Percentiles rank a stretch among this genome's conserved stretches.
Evolutionary conservation across 2,329 filamentous ascomycete genomes (phyloP).

Genomic region (Neonectria punicea): DNA sequence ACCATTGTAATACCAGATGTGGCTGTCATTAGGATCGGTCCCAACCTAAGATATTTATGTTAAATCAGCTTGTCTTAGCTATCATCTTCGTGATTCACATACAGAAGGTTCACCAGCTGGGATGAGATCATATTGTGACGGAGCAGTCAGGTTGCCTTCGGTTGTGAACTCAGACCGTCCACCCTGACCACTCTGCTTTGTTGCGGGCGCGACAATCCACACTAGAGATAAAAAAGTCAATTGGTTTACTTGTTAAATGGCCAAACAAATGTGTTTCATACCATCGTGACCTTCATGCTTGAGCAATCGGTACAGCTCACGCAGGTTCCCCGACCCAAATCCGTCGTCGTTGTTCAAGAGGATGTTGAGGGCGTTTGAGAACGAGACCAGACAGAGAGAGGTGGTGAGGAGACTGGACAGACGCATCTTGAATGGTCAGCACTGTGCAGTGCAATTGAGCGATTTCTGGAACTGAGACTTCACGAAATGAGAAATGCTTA

Average conservation of each 20-base stretch:
- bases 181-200: conserved; percentile 45
- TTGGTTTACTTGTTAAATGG: fast-evolving
- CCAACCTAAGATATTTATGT: conserved; percentile 48
- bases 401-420: conserved; percentile 30
- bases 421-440: conserved; percentile 33
- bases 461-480: neutral
- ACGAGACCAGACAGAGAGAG: conserved; percentile 31
- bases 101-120: conserved; percentile 45
- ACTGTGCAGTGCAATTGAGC: too few species aligned
- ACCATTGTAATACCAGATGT: conserved; percentile 71
- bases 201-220: conserved; percentile 46
- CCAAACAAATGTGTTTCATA: neutral
- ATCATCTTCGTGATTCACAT: neutral
- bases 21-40: conserved; percentile 59
- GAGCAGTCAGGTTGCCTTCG: conserved; percentile 41
- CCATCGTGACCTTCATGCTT: conserved; percentile 45
- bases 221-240: conserved; percentile 20
- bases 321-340: conserved; percentile 45
- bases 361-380: conserved; percentile 42
- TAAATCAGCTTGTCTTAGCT: neutral
- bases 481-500: neutral
- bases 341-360: conserved; percentile 46
- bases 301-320: conserved; percentile 44
- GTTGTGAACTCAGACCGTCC: conserved; percentile 43
- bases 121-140: conserved; percentile 43